phyloP scores from a whole-genome alignment of 768 basidiomycete genomes.

The Amylocystis lapponica region DNA sequence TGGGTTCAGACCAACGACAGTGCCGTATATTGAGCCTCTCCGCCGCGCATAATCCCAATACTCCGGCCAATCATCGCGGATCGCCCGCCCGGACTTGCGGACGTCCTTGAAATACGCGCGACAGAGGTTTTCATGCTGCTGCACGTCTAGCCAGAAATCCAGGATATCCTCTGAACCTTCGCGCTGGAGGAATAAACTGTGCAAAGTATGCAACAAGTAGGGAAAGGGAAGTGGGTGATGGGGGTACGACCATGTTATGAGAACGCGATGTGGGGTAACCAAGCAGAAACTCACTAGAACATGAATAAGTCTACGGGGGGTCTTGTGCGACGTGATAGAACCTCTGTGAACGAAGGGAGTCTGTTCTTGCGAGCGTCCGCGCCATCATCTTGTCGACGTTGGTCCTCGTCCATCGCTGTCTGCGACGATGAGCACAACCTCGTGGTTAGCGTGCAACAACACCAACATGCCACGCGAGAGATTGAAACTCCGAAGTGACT shows the following conservation, averaged over 20 bases:
- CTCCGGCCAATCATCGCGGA: constrained; percentile 98
- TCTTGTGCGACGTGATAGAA: constrained; percentile 82
- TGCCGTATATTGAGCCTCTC: constrained; percentile 89
- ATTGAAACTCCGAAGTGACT: too few relatives aligned
- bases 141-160: constrained; percentile 99
- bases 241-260: constrained; percentile 3
- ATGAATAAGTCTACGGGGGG: constrained; percentile 98
- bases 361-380: constrained; percentile 63
- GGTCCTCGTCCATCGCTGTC: constrained; percentile 27
- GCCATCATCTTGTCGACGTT: constrained; percentile 63
- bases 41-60: constrained; percentile 93
- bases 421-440: not conserved
- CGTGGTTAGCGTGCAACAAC: too few relatives aligned
- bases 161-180: constrained; percentile 95
- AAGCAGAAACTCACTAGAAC: constrained; percentile 77
- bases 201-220: constrained; percentile 1
- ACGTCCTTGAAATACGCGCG: constrained; percentile 99
- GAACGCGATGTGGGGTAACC: not conserved
- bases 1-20: constrained; percentile 72
- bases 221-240: not conserved
- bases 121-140: constrained; percentile 98
- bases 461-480: too few relatives aligned
- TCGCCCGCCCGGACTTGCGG: constrained; percentile 85
- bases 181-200: constrained; percentile 88
- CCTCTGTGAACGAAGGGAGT: constrained; percentile 86